Base-by-base conservation (phyloP, 805 yeast genomes). In the Brettanomyces naardenensis region DNA sequence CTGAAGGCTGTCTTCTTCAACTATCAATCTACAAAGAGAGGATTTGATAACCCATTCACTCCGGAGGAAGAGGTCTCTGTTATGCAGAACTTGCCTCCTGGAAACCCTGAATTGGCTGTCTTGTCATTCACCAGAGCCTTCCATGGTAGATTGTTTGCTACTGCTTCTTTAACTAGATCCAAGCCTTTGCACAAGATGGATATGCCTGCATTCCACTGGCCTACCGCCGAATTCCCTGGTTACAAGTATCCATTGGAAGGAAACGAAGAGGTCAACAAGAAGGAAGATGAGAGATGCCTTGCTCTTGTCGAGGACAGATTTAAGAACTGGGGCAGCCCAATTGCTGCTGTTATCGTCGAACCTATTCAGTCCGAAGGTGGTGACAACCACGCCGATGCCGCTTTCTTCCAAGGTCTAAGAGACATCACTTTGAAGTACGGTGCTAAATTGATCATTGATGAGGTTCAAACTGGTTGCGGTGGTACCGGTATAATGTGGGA, bases 131-230 rank as follows among this genome's bases (percentile, higher is more conserved):
- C 79, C 61, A 72, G 77, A 47, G 92, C 92, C 22, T 90, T 89
- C 83, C 97, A 89, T 59, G 97, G 97, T 47, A 78, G 97, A 64
- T 65, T 88, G 46, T 87, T 89, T 65, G 97, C 95, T 19, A 75
- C 95, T 39, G 88, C 85, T 31, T 83, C 95, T 5, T 77, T 86
- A 47, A 89, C 97, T 28, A 78, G 95, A 60, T 87, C 96, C 40
- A 90, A 87, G 69, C 95, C 97, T 48, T 75, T 90, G 51, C 97
- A 89, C 71, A 89, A 90, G 68, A 68, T 89, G 61, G 89, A 81
- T 62, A 69, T 90, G 65, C 97, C 97, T 44, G 78, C 95, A 5
- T 89, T 89, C 69, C 76, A 85, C 56, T 89, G 97, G 97, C 97
- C 97, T 56, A 88, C 84, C 61, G 96, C 96, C 40, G 87, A 86